These are phyloP conservation scores for Spinellus fusiger DNA, from an alignment of 192 early-diverging fungal species.

Conservation along the genomic window DNA sequence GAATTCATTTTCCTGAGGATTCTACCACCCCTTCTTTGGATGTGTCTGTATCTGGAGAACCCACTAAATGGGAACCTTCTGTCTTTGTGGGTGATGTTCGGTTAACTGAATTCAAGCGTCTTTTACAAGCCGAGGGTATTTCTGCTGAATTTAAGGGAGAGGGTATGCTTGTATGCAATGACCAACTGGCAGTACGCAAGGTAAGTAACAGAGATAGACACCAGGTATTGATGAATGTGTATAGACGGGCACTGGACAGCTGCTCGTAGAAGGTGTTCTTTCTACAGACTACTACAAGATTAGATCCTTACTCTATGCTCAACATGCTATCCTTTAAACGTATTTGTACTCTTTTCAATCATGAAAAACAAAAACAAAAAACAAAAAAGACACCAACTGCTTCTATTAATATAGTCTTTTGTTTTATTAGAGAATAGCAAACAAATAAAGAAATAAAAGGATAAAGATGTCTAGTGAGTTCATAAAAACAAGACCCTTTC, in stretches of 20 bases:
- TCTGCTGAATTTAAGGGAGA: conserved; percentile 76
- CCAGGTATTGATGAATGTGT: neutral
- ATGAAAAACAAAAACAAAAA: no score
- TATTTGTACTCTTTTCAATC: neutral
- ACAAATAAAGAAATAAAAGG: no score
- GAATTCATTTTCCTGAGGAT: conserved; percentile 58
- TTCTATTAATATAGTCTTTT: no score
- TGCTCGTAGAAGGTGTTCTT: conserved; percentile 57
- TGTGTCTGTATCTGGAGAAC: conserved; percentile 4
- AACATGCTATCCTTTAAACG: conserved; percentile 65
- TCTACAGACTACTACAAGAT: conserved; percentile 68
- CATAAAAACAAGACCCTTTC: no score
- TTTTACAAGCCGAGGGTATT: conserved; percentile 69
- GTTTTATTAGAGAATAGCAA: no score
- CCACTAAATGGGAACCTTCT: conserved; percentile 44
- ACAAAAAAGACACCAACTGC: no score
- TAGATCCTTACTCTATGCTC: conserved; percentile 60
- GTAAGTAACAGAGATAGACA: conserved; percentile 16
- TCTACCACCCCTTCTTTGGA: conserved; percentile 73
- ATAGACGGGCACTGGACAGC: conserved; percentile 37
- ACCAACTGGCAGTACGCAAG: conserved; percentile 63
- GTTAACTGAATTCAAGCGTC: conserved; percentile 72
- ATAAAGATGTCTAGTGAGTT: no score
- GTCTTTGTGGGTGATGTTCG: conserved; percentile 83
- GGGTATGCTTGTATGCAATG: conserved; percentile 81